Evolutionary conservation across 306 rosid species (phyloP).

Genomic region (Malus orientalis): DNA sequence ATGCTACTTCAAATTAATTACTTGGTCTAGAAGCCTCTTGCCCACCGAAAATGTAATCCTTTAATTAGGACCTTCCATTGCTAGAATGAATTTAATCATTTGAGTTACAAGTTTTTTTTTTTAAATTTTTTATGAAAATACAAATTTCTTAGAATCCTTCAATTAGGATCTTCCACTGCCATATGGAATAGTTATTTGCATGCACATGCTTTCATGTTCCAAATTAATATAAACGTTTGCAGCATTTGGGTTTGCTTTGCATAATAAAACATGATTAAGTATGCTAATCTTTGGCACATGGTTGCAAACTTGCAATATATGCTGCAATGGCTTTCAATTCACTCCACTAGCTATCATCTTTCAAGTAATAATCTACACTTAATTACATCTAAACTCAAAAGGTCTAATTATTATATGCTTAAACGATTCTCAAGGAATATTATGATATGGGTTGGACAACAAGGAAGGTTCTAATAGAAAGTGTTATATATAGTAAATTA

Average conservation of each 20-base stretch:
- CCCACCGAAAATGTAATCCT: no score
- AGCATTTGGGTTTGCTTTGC: not conserved
- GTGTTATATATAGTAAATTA: not conserved
- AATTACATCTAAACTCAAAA: conserved; percentile 16
- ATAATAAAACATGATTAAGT: not conserved
- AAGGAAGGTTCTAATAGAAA: conserved; percentile 25
- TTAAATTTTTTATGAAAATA: no score
- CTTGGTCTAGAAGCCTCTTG: no score
- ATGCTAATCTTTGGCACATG: conserved; percentile 47
- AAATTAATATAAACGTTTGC: not conserved
- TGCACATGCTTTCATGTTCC: not conserved
- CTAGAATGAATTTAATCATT: not conserved
- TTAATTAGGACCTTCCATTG: no score
- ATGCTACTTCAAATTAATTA: no score
- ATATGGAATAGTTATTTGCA: not conserved
- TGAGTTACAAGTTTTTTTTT: not conserved
- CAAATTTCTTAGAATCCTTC: not conserved
- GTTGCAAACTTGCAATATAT: conserved; percentile 20
- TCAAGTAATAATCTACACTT: conserved; percentile 5
- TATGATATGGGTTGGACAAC: conserved; percentile 17
- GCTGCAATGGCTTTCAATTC: conserved; percentile 49
- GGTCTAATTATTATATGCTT: conserved; percentile 17
- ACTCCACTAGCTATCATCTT: conserved; percentile 42
- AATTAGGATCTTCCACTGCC: not conserved
- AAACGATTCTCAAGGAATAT: conserved; percentile 21